Percentiles rank a stretch among this genome's conserved stretches.
Evolutionary conservation across 345 rosid genomes (phyloP).

Genomic region (Salix dunnii): DNA sequence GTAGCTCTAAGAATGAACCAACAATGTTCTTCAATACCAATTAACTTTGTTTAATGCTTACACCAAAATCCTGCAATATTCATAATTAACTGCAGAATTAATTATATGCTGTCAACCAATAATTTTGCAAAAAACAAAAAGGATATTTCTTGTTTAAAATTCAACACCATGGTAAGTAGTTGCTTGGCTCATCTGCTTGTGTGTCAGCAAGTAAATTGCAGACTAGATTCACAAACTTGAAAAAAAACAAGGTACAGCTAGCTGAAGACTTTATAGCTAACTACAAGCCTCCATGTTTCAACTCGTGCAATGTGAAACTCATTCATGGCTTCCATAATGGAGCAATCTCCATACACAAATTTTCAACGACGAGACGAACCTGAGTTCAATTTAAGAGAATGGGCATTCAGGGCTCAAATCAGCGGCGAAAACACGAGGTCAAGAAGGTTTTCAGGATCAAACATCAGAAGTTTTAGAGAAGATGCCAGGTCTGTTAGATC

Average conservation of each 20-base stretch:
- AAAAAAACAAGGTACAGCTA: neutral
- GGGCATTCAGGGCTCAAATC: slow-evolving; percentile 49
- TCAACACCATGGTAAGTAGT: too few species aligned
- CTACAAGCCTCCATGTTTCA: neutral
- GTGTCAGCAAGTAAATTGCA: neutral
- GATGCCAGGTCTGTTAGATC: slow-evolving; percentile 61
- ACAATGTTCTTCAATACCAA: too few species aligned
- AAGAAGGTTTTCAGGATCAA: slow-evolving; percentile 77
- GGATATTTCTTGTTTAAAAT: too few species aligned
- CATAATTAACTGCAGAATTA: too few species aligned
- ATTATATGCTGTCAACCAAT: too few species aligned
- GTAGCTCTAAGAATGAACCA: too few species aligned
- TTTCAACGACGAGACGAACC: slow-evolving; percentile 31
- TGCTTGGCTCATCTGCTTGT: neutral
- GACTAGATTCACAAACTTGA: neutral
- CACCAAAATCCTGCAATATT: too few species aligned
- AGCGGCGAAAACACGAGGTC: slow-evolving; percentile 45
- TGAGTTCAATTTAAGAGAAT: slow-evolving; percentile 49
- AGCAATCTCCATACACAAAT: slow-evolving; percentile 20
- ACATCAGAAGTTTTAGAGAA: slow-evolving; percentile 70
- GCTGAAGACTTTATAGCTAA: neutral
- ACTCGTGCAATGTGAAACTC: neutral
- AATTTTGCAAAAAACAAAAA: too few species aligned
- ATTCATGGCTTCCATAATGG: slow-evolving; percentile 29
- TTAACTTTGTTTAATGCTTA: too few species aligned